Evolutionary conservation across 2,329 filamentous ascomycete species (phyloP).

Genomic region (Neofusicoccum laricinum): DNA sequence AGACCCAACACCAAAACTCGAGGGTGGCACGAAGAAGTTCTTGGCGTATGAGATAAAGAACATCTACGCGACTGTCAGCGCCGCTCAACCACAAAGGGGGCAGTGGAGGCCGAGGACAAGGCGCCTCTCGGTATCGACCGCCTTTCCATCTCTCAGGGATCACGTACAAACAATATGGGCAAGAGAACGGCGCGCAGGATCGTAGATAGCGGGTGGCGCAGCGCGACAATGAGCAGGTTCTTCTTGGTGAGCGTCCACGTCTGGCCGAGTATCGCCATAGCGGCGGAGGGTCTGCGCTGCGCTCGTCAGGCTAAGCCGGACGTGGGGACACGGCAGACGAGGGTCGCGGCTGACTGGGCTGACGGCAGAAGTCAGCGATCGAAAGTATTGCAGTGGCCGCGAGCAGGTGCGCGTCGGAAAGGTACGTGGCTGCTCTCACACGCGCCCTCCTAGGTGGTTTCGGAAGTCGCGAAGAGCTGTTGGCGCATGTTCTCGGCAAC

Average conservation of each 20-base stretch:
- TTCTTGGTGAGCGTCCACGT: conserved; percentile 58
- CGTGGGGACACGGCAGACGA: background rate
- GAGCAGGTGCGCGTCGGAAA: background rate
- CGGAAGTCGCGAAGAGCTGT: background rate
- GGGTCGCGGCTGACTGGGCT: background rate
- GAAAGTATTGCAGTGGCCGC: too few species aligned
- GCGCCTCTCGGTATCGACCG: background rate
- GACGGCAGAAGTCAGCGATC: too few species aligned
- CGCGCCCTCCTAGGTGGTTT: background rate
- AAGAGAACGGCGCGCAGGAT: conserved; percentile 54
- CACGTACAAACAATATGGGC: conserved; percentile 51
- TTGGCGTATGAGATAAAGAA: conserved; percentile 64
- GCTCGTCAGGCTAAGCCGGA: background rate
- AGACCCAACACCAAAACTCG: conserved; percentile 68
- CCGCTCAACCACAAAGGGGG: background rate
- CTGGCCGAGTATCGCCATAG: conserved; percentile 46
- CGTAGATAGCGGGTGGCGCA: conserved; percentile 54
- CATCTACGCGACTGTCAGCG: conserved; percentile 30
- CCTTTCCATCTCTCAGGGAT: background rate
- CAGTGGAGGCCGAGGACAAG: too few species aligned
- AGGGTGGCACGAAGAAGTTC: conserved; percentile 78
- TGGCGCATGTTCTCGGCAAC: background rate
- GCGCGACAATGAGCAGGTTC: conserved; percentile 54
- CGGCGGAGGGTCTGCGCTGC: background rate
- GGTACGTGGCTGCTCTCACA: background rate